Evolutionary conservation across 129 eudicot species (phyloP).

Genomic region (Sambucus nigra): DNA sequence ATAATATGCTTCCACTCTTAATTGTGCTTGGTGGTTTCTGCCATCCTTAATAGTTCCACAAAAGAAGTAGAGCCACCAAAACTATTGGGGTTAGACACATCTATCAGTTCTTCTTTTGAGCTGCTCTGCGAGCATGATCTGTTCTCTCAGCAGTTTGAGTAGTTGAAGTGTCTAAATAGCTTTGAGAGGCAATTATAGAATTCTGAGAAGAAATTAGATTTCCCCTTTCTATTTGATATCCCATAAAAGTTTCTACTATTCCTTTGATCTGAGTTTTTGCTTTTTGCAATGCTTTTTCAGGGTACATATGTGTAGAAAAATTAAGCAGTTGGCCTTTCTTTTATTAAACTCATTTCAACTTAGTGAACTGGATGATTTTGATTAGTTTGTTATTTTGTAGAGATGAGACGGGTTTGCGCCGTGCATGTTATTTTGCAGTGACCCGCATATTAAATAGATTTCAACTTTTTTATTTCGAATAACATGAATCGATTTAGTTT

Average conservation of each 20-base stretch:
- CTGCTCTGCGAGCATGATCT: conserved; percentile 25
- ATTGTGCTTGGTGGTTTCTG: conserved; percentile 30
- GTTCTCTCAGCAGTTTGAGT: conserved; percentile 26
- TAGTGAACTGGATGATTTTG: no score
- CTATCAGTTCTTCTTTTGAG: conserved; percentile 26
- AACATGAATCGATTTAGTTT: no score
- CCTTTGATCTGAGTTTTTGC: conserved; percentile 1
- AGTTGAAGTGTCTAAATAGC: conserved; percentile 36
- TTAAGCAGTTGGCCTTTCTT: no score
- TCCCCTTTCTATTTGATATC: conserved; percentile 38
- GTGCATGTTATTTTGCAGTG: no score
- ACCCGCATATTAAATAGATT: no score
- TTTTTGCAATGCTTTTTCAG: conserved; percentile 15
- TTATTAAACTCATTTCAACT: no score
- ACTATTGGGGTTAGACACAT: conserved; percentile 9
- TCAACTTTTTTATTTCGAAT: no score
- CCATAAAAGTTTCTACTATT: conserved; percentile 5
- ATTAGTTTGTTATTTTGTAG: no score
- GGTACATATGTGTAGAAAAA: no score
- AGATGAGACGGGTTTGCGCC: no score
- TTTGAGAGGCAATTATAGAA: conserved; percentile 45
- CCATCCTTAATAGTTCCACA: no score
- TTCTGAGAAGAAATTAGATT: conserved; percentile 58
- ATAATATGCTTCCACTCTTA: no score
- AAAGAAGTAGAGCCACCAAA: conserved; percentile 17